Percentiles rank a stretch among this genome's conserved stretches.
phyloP scores from a whole-genome alignment of 1,139 yeast genomes.

The Candida sp. region DNA sequence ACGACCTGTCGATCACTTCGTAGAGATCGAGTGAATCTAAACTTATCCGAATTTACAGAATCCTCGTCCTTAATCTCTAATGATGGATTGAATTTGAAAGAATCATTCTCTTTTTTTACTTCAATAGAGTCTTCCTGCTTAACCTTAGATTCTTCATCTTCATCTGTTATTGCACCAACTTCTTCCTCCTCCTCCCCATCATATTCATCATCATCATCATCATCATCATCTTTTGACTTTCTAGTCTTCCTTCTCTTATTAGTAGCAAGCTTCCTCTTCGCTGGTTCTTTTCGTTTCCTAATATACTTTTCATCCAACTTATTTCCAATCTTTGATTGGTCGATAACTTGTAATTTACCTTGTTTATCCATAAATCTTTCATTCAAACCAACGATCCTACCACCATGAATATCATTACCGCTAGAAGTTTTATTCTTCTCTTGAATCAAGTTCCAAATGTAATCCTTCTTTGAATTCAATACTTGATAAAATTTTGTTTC shows the following conservation, averaged over 20 bases:
- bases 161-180: background rate
- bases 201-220: background rate
- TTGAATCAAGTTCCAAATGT: slow-evolving; percentile 25
- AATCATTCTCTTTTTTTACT: background rate
- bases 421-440: slow-evolving; percentile 8
- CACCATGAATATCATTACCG: slow-evolving; percentile 3
- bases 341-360: slow-evolving; percentile 7
- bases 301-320: slow-evolving; percentile 4
- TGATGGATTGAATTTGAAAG: background rate
- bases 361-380: slow-evolving; percentile 5
- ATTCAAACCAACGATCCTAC: slow-evolving; percentile 9
- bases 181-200: background rate
- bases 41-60: background rate
- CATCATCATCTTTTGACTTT: background rate
- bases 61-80: slow-evolving; percentile 1
- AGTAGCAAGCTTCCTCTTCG: background rate
- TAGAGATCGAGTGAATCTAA: slow-evolving; percentile 1
- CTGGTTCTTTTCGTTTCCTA: slow-evolving; percentile 3
- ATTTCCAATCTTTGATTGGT: slow-evolving; percentile 7
- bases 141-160: background rate
- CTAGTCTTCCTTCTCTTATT: background rate
- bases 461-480: slow-evolving; percentile 32
- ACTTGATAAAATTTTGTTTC: slow-evolving; percentile 35
- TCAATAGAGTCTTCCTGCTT: background rate
- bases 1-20: slow-evolving; percentile 5